A percentile compares a stretch with the other conserved stretches of the same genome.
Evolutionary conservation across 495 filamentous ascomycete genomes (phyloP).

Genomic region (Penicillium angulare): DNA sequence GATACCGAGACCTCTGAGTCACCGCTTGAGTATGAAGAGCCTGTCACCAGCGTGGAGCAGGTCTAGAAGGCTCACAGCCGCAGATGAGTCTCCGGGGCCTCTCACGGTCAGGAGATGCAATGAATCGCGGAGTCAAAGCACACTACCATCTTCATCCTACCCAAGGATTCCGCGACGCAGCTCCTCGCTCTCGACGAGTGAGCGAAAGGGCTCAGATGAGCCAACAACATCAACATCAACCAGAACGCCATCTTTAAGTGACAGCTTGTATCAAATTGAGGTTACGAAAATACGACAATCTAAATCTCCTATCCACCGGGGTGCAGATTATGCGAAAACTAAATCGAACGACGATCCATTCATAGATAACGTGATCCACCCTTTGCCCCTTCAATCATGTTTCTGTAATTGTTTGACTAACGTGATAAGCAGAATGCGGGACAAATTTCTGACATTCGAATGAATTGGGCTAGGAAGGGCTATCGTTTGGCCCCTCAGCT

Average conservation of each 20-base stretch:
- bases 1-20: conserved; percentile 20
- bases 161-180: conserved; percentile 25
- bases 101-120: conserved; percentile 9
- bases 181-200: conserved; percentile 21
- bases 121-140: conserved; percentile 2
- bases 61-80: conserved; percentile 12
- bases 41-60: conserved; percentile 18
- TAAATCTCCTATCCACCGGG: neutral
- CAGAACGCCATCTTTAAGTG: conserved; percentile 24
- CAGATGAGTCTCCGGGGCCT: conserved; percentile 11
- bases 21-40: conserved; percentile 14
- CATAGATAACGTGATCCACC: conserved; percentile 17
- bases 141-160: conserved; percentile 16
- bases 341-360: conserved; percentile 16
- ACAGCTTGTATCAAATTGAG: conserved; percentile 20
- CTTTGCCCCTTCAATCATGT: no score
- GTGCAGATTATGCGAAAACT: neutral
- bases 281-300: conserved; percentile 16
- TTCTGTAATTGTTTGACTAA: neutral
- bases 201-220: conserved; percentile 7
- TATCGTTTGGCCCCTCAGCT: conserved; percentile 7
- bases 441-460: neutral
- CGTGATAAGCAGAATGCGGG: neutral
- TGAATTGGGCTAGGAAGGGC: neutral
- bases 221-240: conserved; percentile 23